Evolutionary conservation across 805 yeast species (phyloP).

Genomic region (Grigorovia jiainica): DNA sequence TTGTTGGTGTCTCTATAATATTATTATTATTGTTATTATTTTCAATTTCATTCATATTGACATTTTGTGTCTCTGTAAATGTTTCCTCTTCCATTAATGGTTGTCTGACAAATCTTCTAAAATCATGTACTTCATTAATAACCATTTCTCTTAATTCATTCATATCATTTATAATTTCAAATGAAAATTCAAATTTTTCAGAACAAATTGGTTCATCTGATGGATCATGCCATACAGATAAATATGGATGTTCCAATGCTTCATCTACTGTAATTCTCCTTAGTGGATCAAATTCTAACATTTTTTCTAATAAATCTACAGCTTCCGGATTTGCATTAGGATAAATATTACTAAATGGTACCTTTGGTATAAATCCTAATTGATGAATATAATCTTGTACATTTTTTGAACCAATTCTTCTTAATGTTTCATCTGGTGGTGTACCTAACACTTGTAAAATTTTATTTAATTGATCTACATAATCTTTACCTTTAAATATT

Average conservation of each 20-base stretch:
- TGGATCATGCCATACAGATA: slow-evolving; percentile 87
- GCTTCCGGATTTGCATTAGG: slow-evolving; percentile 87
- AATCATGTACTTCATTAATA: slow-evolving; percentile 65
- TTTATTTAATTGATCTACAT: slow-evolving; percentile 88
- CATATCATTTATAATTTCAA: slow-evolving; percentile 77
- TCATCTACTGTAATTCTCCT: slow-evolving; percentile 79
- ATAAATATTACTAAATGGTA: slow-evolving; percentile 60
- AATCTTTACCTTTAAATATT: slow-evolving; percentile 89
- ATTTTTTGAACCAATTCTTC: slow-evolving; percentile 69
- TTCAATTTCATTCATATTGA: no score
- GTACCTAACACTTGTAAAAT: slow-evolving; percentile 86
- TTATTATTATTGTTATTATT: slow-evolving; percentile 11
- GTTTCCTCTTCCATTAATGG: slow-evolving; percentile 54
- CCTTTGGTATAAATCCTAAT: slow-evolving; percentile 70
- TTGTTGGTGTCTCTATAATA: slow-evolving; percentile 15
- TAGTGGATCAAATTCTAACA: slow-evolving; percentile 82
- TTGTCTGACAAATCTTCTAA: slow-evolving; percentile 72
- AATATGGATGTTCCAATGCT: slow-evolving; percentile 82
- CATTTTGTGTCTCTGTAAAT: slow-evolving; percentile 23
- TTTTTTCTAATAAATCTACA: slow-evolving; percentile 62
- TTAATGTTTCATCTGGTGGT: slow-evolving; percentile 64
- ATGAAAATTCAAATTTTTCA: slow-evolving; percentile 74
- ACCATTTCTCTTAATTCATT: slow-evolving; percentile 68
- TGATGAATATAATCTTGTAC: slow-evolving; percentile 89
- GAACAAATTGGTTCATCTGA: slow-evolving; percentile 82